Conservation (phyloP, 352 stramenopile genomes). For the Phytophthora macrochlamydospora region DNA sequence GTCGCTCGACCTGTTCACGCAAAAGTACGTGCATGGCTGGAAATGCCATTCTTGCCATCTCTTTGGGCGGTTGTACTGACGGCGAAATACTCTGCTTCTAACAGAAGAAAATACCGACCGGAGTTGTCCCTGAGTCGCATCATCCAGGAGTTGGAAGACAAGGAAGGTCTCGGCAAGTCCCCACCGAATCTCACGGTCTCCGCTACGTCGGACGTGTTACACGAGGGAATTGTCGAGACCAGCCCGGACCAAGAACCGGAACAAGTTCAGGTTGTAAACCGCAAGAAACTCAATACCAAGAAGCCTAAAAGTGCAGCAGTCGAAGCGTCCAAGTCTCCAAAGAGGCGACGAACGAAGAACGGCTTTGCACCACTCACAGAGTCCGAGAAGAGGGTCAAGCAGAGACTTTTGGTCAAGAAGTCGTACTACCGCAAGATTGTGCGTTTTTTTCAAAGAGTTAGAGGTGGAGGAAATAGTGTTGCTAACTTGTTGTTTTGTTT, state of each 20-base stretch:
- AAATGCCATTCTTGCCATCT: not conserved
- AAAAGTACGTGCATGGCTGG: constrained; percentile 22
- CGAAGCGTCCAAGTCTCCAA: constrained; percentile 9
- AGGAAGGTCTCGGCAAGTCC: not conserved
- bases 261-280: not conserved
- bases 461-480: too few species aligned
- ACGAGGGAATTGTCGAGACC: not conserved
- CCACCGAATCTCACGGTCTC: constrained; percentile 1
- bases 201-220: not conserved
- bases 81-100: not conserved
- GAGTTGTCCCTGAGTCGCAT: constrained; percentile 59
- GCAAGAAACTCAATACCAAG: constrained; percentile 2
- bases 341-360: constrained; percentile 22
- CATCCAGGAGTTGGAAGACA: constrained; percentile 39
- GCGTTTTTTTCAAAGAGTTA: constrained; percentile 15
- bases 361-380: constrained; percentile 49
- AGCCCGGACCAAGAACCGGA: not conserved
- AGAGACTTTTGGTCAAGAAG: constrained; percentile 67
- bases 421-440: constrained; percentile 84
- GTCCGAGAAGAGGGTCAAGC: constrained; percentile 69
- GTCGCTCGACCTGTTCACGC: constrained; percentile 52
- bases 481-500: not conserved
- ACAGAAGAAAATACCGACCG: constrained; percentile 31
- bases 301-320: constrained; percentile 6
- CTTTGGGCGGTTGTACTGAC: too few species aligned